Conservation (phyloP, 768 basidiomycete species). For the Serpula lacrymans region DNA sequence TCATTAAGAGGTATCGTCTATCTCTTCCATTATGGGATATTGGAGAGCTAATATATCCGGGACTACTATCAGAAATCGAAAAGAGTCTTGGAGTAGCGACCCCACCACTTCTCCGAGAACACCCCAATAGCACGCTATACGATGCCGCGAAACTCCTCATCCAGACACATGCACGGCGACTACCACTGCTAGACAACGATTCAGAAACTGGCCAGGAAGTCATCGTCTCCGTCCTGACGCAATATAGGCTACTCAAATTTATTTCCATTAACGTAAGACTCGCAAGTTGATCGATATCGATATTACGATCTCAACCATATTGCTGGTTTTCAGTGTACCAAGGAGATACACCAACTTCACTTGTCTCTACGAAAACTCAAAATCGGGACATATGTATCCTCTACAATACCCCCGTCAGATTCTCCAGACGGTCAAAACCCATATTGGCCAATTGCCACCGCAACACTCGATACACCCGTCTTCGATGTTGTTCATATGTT, state of each 20-base stretch:
- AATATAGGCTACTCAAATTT: slow-evolving; percentile 97
- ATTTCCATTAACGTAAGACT: slow-evolving; percentile 88
- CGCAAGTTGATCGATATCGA: too few relatives aligned
- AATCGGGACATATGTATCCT: slow-evolving; percentile 89
- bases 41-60: slow-evolving; percentile 4
- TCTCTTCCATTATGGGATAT: slow-evolving; percentile 2
- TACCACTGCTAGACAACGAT: slow-evolving; percentile 92
- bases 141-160: slow-evolving; percentile 90
- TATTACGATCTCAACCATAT: slow-evolving; percentile 10
- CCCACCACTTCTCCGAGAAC: slow-evolving; percentile 85
- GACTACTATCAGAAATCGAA: slow-evolving; percentile 73
- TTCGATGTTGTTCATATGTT: slow-evolving; percentile 99
- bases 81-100: slow-evolving; percentile 86
- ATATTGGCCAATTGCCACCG: slow-evolving; percentile 89
- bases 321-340: slow-evolving; percentile 59
- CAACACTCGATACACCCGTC: slow-evolving; percentile 85
- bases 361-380: slow-evolving; percentile 79
- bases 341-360: slow-evolving; percentile 80
- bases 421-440: slow-evolving; percentile 58
- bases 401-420: slow-evolving; percentile 42
- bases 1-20: slow-evolving; percentile 71
- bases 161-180: slow-evolving; percentile 90
- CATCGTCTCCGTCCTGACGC: slow-evolving; percentile 93
- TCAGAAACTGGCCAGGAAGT: slow-evolving; percentile 93
- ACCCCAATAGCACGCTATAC: slow-evolving; percentile 83